phyloP scores from a whole-genome alignment of 2,329 filamentous ascomycete species.

The Tolypocladium ophioglossoides region DNA sequence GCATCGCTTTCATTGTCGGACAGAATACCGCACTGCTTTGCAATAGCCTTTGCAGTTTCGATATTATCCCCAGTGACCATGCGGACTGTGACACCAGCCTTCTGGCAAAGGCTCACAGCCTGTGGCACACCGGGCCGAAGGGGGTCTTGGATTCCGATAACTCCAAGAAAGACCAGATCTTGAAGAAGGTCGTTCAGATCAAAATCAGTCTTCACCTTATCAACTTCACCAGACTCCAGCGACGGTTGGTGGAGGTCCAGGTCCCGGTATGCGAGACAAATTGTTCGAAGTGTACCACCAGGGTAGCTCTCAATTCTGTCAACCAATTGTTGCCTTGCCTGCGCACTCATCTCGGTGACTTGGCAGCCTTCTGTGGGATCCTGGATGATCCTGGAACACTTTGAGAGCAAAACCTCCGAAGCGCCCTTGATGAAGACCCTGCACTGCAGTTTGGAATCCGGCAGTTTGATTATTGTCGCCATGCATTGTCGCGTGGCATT shows the following conservation, averaged over 20 bases:
- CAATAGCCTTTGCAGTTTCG: constrained; percentile 42
- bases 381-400: constrained; percentile 14
- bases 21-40: constrained; percentile 45
- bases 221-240: neutral
- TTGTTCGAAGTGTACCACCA: neutral
- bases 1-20: neutral
- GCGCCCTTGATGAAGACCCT: constrained; percentile 45
- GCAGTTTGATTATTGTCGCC: constrained; percentile 37
- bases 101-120: constrained; percentile 53
- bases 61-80: constrained; percentile 44
- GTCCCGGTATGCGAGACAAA: neutral
- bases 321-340: neutral
- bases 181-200: constrained; percentile 31
- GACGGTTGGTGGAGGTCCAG: neutral
- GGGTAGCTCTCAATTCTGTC: neutral
- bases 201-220: constrained; percentile 12
- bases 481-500: constrained; percentile 43
- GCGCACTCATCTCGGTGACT: neutral
- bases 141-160: constrained; percentile 57
- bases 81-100: constrained; percentile 27
- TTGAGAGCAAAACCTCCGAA: constrained; percentile 38
- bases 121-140: constrained; percentile 47
- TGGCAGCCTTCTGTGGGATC: neutral
- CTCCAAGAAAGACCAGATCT: constrained; percentile 60
- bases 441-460: constrained; percentile 21